Evolutionary conservation across 768 basidiomycete species (phyloP).

Genomic region (Cantharellus cinnabarinus): DNA sequence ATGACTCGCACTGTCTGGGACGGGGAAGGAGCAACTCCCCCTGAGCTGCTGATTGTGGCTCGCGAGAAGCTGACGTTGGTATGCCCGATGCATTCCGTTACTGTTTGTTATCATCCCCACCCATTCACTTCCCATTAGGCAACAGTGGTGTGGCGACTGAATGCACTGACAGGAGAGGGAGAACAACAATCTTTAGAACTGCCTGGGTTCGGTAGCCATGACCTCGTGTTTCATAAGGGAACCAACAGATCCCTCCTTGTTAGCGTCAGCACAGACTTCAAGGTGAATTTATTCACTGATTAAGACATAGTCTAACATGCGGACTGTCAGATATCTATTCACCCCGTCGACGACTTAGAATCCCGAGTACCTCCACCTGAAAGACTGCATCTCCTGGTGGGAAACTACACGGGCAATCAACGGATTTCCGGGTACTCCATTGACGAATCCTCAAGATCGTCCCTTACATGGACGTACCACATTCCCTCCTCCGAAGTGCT

Average conservation of each 20-base stretch:
- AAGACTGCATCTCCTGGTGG: background rate
- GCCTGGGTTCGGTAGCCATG: background rate
- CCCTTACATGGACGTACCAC: too few relatives aligned
- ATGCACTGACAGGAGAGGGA: conserved; percentile 48
- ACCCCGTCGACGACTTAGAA: background rate
- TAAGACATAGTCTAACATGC: too few relatives aligned
- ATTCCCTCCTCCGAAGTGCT: background rate
- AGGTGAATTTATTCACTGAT: too few relatives aligned
- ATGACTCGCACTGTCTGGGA: background rate
- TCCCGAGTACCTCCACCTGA: background rate
- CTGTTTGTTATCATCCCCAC: background rate
- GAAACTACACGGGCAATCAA: background rate
- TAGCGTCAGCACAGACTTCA: background rate
- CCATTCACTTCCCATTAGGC: background rate
- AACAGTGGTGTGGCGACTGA: conserved; percentile 56
- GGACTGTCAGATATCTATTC: background rate
- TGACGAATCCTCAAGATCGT: too few relatives aligned
- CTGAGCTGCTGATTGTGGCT: background rate
- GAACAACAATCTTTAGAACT: background rate
- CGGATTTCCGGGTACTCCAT: too few relatives aligned
- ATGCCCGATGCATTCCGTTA: background rate
- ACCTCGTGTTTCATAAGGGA: background rate
- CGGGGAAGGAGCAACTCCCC: background rate
- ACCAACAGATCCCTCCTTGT: background rate
- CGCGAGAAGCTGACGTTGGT: background rate